Percentiles rank a stretch among this genome's conserved stretches.
Evolutionary conservation across 1,139 yeast species (phyloP).

Genomic region (Yamadazyma atmosphaerica): DNA sequence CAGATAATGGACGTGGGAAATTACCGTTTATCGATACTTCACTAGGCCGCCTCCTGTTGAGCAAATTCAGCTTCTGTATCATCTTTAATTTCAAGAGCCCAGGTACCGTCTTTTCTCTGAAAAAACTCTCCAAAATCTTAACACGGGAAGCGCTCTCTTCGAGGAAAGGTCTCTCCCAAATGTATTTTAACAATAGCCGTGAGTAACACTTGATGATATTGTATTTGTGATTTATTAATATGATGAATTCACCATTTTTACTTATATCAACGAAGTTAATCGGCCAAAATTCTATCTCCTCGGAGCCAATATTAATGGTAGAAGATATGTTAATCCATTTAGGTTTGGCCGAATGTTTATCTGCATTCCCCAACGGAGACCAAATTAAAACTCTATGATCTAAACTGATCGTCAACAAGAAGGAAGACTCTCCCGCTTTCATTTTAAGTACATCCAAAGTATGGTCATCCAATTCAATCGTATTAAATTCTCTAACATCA

Average conservation of each 20-base stretch:
- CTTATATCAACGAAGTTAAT: conserved; percentile 61
- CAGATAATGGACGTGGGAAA: conserved; percentile 21
- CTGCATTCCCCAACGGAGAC: conserved; percentile 54
- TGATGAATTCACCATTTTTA: conserved; percentile 58
- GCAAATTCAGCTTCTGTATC: conserved; percentile 22
- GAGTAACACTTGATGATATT: conserved; percentile 62
- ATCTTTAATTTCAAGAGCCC: conserved; percentile 50
- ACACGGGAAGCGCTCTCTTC: conserved; percentile 9
- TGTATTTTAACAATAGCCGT: conserved; percentile 49
- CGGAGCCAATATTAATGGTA: conserved; percentile 23
- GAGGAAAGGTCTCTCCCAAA: conserved; percentile 40
- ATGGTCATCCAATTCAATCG: conserved; percentile 55
- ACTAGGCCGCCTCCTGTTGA: conserved; percentile 26
- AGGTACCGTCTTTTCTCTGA: conserved; percentile 55
- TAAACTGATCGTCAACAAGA: conserved; percentile 67
- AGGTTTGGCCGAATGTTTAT: conserved; percentile 1
- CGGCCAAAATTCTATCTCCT: conserved; percentile 58
- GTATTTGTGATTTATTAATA: conserved; percentile 51
- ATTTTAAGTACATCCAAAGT: conserved; percentile 62
- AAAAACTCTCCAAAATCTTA: conserved; percentile 56
- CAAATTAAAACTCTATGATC: conserved; percentile 72
- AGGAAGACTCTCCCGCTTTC: conserved; percentile 57
- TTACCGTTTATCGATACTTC: conserved; percentile 36
- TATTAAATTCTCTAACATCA: conserved; percentile 26
- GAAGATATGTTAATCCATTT: conserved; percentile 47